phyloP scores from a whole-genome alignment of 306 rosid species.

The Abrus pulchellus region DNA sequence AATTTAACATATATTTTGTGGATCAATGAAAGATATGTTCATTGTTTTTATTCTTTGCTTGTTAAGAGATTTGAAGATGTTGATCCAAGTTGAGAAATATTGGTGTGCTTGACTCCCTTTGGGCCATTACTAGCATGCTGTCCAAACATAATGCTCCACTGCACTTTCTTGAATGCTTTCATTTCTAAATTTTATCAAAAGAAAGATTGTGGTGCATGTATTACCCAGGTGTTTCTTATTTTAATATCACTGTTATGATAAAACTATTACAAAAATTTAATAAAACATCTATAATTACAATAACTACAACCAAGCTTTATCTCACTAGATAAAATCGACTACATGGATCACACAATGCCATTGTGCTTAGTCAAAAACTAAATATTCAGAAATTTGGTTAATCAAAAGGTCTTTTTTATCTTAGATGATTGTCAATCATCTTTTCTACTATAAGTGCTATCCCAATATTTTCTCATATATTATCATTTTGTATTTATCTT shows the following conservation, averaged over 20 bases:
- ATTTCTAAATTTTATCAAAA: not conserved
- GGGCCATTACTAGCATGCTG: constrained; percentile 5
- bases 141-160: not conserved
- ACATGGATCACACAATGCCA: too few relatives aligned
- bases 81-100: constrained; percentile 36
- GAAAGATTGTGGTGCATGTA: constrained; percentile 2
- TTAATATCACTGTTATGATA: constrained; percentile 1
- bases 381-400: too few relatives aligned
- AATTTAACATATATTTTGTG: constrained; percentile 22
- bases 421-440: too few relatives aligned
- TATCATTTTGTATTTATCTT: too few relatives aligned
- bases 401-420: too few relatives aligned
- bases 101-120: constrained; percentile 14
- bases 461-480: too few relatives aligned
- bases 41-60: constrained; percentile 37
- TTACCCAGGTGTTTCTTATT: not conserved
- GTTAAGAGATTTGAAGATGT: constrained; percentile 26
- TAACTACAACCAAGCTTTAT: too few relatives aligned
- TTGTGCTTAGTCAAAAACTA: too few relatives aligned
- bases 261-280: not conserved
- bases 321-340: too few relatives aligned
- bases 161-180: constrained; percentile 7
- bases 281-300: too few relatives aligned
- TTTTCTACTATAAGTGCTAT: too few relatives aligned
- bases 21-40: constrained; percentile 1